phyloP scores from a whole-genome alignment of 805 yeast species.

The Saturnispora sekii region DNA sequence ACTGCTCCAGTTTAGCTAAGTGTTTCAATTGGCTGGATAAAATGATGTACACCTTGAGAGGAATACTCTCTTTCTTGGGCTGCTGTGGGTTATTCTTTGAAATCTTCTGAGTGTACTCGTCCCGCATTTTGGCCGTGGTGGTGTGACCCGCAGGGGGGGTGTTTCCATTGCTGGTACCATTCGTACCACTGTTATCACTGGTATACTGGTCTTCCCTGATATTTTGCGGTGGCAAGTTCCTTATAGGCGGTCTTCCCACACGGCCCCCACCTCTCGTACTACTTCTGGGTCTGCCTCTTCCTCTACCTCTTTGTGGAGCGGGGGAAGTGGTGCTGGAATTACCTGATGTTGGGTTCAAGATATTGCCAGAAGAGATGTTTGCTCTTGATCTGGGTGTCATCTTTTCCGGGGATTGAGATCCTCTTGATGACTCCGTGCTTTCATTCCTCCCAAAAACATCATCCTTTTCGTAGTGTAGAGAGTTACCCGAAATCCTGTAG shows the following conservation, averaged over 20 bases:
- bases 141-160: background rate
- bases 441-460: slow-evolving; percentile 22
- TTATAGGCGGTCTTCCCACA: background rate
- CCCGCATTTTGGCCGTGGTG: slow-evolving; percentile 12
- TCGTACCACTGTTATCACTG: background rate
- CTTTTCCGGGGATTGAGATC: background rate
- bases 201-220: background rate
- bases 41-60: slow-evolving; percentile 30
- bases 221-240: background rate
- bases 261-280: slow-evolving; percentile 4
- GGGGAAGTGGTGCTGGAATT: background rate
- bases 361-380: background rate
- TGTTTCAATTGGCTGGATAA: slow-evolving; percentile 36
- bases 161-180: background rate
- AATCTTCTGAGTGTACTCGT: slow-evolving; percentile 24
- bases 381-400: background rate
- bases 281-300: slow-evolving; percentile 6
- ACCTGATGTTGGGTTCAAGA: too few relatives aligned
- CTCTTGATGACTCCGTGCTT: background rate
- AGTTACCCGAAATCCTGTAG: slow-evolving; percentile 57
- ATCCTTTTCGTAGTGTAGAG: slow-evolving; percentile 32
- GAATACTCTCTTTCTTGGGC: slow-evolving; percentile 14
- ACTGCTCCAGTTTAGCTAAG: slow-evolving; percentile 25
- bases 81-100: slow-evolving; percentile 25
- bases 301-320: slow-evolving; percentile 1